Percentiles rank a stretch among this genome's conserved stretches.
Evolutionary conservation across 139 green algal species (phyloP).

Genomic region (Dunaliella primolecta): DNA sequence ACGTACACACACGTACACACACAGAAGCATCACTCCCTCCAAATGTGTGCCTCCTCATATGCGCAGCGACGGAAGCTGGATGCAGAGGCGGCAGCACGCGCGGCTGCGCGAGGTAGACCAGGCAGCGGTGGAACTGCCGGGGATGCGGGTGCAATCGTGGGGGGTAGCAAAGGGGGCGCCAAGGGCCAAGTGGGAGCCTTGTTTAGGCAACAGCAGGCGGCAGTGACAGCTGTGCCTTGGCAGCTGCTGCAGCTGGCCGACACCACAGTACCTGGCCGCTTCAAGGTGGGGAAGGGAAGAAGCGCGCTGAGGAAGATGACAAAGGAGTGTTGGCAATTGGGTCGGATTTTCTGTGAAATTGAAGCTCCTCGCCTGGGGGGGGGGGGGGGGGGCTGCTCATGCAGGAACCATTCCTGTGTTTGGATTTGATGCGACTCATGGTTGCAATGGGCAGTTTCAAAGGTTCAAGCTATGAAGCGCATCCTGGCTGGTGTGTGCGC

Average conservation of each 20-base stretch:
- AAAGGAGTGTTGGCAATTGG: no score
- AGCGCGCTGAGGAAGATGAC: no score
- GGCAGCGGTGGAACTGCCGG: neutral
- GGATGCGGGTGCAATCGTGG: constrained; percentile 8
- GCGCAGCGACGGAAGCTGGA: constrained; percentile 39
- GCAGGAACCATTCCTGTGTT: neutral
- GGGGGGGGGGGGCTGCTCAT: neutral
- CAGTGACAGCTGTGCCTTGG: constrained; percentile 54
- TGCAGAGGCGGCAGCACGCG: constrained; percentile 12
- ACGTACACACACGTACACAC: no score
- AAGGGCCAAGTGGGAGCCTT: constrained; percentile 45
- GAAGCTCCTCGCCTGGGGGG: no score
- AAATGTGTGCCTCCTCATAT: no score
- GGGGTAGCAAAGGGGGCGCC: neutral
- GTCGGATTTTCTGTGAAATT: no score
- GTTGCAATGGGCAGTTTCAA: neutral
- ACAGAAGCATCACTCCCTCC: no score
- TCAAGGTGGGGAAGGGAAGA: constrained; percentile 27
- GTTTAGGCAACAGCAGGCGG: constrained; percentile 53
- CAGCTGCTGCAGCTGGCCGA: constrained; percentile 80
- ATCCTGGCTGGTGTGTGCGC: neutral
- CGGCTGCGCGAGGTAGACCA: constrained; percentile 9
- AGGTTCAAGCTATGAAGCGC: neutral
- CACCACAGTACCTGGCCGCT: constrained; percentile 36
- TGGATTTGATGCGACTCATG: neutral